Evolutionary conservation across 2,329 filamentous ascomycete species (phyloP).

Genomic region (Mycogone perniciosa): DNA sequence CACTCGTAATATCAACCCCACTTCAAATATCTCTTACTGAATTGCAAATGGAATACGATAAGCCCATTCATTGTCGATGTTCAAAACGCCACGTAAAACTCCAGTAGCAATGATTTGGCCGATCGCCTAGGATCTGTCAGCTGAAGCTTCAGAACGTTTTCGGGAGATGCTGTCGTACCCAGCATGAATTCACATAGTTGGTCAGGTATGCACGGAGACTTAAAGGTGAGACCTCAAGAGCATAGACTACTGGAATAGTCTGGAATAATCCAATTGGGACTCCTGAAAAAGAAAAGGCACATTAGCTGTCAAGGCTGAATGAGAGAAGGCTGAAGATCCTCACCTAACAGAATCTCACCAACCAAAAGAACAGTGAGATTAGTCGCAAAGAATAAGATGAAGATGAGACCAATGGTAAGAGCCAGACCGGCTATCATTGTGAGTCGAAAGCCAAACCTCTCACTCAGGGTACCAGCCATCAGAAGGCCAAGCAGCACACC

Average conservation of each 20-base stretch:
- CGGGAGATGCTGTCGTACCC: conserved; percentile 18
- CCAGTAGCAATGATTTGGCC: conserved; percentile 38
- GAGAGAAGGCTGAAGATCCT: background rate
- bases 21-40: conserved; percentile 20
- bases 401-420: conserved; percentile 36
- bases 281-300: background rate
- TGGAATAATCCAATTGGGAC: conserved; percentile 40
- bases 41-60: conserved; percentile 42
- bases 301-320: background rate
- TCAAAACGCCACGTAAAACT: conserved; percentile 19
- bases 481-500: conserved; percentile 42
- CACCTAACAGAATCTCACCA: conserved; percentile 39
- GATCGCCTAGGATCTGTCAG: conserved; percentile 17
- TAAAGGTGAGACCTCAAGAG: conserved; percentile 35
- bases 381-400: conserved; percentile 39
- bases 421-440: conserved; percentile 31
- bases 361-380: conserved; percentile 32
- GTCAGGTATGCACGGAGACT: conserved; percentile 39
- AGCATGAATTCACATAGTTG: conserved; percentile 41
- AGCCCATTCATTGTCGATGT: conserved; percentile 31
- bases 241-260: conserved; percentile 40
- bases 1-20: background rate
- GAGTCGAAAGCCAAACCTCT: conserved; percentile 35
- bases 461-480: conserved; percentile 16
- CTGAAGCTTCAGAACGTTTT: background rate